These are phyloP conservation scores for Centrapalus pauciflorus DNA, from an alignment of 129 eudicot species.

Conservation along the genomic window DNA sequence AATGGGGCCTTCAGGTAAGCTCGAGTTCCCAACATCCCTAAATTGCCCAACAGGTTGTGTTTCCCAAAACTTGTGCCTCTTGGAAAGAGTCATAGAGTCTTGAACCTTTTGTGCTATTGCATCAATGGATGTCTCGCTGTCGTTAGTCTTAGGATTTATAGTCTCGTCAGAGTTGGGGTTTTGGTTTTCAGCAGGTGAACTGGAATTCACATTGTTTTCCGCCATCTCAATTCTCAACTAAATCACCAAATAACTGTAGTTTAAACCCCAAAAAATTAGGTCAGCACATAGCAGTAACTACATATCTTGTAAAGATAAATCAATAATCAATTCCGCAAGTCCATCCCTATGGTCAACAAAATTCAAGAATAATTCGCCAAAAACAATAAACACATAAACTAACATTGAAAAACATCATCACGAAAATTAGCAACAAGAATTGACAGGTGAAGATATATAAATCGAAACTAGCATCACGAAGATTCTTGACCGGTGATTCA, in stretches of 20 bases:
- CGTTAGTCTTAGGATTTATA: conserved; percentile 20
- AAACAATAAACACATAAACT: neutral
- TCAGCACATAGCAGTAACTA: neutral
- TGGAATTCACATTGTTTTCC: conserved; percentile 31
- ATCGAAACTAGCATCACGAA: neutral
- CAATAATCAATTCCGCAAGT: neutral
- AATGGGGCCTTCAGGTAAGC: conserved; percentile 53
- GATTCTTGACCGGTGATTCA: neutral
- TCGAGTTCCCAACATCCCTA: conserved; percentile 39
- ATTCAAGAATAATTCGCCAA: neutral
- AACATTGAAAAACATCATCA: neutral
- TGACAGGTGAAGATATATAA: conserved; percentile 3
- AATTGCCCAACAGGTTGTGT: conserved; percentile 73
- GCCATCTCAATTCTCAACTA: conserved; percentile 27
- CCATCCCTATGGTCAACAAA: neutral
- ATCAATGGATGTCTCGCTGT: conserved; percentile 38
- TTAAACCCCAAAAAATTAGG: neutral
- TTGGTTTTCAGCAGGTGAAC: conserved; percentile 25
- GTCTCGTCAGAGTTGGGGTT: conserved; percentile 33
- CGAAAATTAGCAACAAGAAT: neutral
- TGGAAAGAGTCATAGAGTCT: conserved; percentile 42
- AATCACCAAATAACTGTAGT: neutral
- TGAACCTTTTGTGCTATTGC: conserved; percentile 51
- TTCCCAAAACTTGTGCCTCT: conserved; percentile 66
- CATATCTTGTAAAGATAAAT: neutral